Base-by-base conservation (phyloP, 1,284 basidiomycete genomes). In the Cryptococcus deneoformans region DNA sequence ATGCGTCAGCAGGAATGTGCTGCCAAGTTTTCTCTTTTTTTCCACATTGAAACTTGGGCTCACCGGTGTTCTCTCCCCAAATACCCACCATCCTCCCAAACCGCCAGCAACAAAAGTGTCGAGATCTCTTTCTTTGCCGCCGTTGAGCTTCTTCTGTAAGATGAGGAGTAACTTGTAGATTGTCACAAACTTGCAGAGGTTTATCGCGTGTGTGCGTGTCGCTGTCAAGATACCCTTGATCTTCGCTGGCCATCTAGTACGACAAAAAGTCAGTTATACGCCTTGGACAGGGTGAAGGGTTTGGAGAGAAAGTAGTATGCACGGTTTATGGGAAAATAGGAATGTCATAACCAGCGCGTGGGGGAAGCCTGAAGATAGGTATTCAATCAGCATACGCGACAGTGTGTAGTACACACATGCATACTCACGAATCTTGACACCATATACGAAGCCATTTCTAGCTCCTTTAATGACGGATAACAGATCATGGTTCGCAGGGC, bases 341-440 rank as follows among this genome's bases (percentile, higher is more conserved):
- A 97, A 85, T n/a, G 92, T 89, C 95, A 99, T 99, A 56, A 99
- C 88, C 34, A 99, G 81, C 2, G 96, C 95, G 83, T 99, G 96
- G n/a, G 96, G 96, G 73, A 96, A 96, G 47, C 81, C 71, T 74
- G 34, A 4, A 14, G 34, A 49, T n/a, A 24, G 29, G 16, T 11
- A 11, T 36, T 49, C 47, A 10, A 12, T 44, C 29, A 29, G 29
- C 29, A 29, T 29, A 12, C 16, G 11, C 40, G 16, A 29, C 10
- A 40, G 40, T 16, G 16, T 36, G 35, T n/a, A n/a, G n/a, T n/a
- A n/a, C 7, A 34, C 39, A n/a, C 38, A 50, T 42, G 45, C 14
- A 16, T 43, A 66, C 70, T 56, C 50, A 70, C 91, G 82, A 67
- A 98, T 90, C 82, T 98, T 97, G 70, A 89, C 88, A 50, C 83